Conservation (phyloP, 257 asterid species). For the Leonotis leonurus region DNA sequence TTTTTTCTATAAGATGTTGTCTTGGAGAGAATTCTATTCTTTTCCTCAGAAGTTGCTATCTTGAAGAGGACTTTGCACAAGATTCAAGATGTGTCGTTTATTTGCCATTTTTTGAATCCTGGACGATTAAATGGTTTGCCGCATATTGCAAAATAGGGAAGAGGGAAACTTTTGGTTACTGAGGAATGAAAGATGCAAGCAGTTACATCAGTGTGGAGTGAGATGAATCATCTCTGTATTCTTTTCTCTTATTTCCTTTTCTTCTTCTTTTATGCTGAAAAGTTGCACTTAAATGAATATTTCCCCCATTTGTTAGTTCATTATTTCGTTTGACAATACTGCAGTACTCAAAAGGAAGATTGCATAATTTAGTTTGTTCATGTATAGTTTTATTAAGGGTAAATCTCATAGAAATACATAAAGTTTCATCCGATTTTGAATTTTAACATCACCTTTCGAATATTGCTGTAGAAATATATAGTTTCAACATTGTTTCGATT, state of each 20-base stretch:
- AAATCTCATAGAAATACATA: too few relatives aligned
- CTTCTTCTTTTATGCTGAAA: constrained; percentile 7
- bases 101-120: constrained; percentile 15
- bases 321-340: too few relatives aligned
- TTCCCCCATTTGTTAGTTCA: neutral
- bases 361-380: too few relatives aligned
- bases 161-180: neutral
- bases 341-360: too few relatives aligned
- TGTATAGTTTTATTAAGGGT: too few relatives aligned
- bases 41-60: constrained; percentile 26
- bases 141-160: neutral
- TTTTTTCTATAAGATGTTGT: constrained; percentile 27
- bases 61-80: constrained; percentile 1
- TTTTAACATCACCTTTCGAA: too few relatives aligned
- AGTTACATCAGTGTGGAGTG: constrained; percentile 12
- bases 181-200: constrained; percentile 10
- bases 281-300: neutral
- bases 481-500: too few relatives aligned
- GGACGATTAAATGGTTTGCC: neutral
- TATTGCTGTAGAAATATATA: too few relatives aligned
- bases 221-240: constrained; percentile 17
- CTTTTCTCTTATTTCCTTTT: neutral
- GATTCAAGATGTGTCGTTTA: constrained; percentile 5
- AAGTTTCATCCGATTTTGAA: too few relatives aligned
- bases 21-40: constrained; percentile 29